Evolutionary conservation across 1,139 yeast species (phyloP).

Genomic region (Saccharomyces hybrid): DNA sequence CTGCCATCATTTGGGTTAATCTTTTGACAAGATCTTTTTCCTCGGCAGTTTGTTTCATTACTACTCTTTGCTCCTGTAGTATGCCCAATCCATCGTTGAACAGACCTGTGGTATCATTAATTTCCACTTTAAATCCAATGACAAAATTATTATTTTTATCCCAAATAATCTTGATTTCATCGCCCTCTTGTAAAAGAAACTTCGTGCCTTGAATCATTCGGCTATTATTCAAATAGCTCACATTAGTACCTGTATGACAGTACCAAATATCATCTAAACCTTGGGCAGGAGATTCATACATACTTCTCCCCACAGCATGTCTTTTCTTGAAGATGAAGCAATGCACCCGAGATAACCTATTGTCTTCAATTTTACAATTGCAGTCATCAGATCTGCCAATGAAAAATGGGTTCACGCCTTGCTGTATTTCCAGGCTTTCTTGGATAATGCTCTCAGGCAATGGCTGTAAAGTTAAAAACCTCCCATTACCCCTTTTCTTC

Average conservation of each 20-base stretch:
- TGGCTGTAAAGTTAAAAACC: slow-evolving; percentile 44
- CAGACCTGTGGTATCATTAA: slow-evolving; percentile 53
- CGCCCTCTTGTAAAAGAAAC: slow-evolving; percentile 55
- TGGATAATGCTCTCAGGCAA: slow-evolving; percentile 36
- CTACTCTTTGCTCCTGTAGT: slow-evolving; percentile 11
- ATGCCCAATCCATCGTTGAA: slow-evolving; percentile 37
- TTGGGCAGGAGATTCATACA: slow-evolving; percentile 59
- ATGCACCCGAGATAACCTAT: slow-evolving; percentile 75
- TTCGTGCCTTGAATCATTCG: slow-evolving; percentile 58
- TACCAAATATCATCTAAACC: slow-evolving; percentile 75
- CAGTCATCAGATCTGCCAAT: slow-evolving; percentile 61
- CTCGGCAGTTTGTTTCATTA: slow-evolving; percentile 20
- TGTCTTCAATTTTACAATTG: slow-evolving; percentile 56
- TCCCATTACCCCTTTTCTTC: slow-evolving; percentile 36
- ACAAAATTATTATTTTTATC: slow-evolving; percentile 47
- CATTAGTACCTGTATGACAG: slow-evolving; percentile 71
- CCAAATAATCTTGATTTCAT: slow-evolving; percentile 54
- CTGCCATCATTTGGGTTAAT: slow-evolving; percentile 21
- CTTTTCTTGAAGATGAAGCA: slow-evolving; percentile 61
- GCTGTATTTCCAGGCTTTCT: slow-evolving; percentile 49
- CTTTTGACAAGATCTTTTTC: slow-evolving; percentile 21
- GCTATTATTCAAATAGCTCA: slow-evolving; percentile 60
- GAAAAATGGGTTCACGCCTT: slow-evolving; percentile 54
- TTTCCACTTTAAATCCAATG: slow-evolving; percentile 45
- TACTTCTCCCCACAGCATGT: slow-evolving; percentile 49